These are phyloP conservation scores for Pseudohalonectria lignicola DNA, from an alignment of 2,329 filamentous ascomycete species.

Conservation along the genomic window DNA sequence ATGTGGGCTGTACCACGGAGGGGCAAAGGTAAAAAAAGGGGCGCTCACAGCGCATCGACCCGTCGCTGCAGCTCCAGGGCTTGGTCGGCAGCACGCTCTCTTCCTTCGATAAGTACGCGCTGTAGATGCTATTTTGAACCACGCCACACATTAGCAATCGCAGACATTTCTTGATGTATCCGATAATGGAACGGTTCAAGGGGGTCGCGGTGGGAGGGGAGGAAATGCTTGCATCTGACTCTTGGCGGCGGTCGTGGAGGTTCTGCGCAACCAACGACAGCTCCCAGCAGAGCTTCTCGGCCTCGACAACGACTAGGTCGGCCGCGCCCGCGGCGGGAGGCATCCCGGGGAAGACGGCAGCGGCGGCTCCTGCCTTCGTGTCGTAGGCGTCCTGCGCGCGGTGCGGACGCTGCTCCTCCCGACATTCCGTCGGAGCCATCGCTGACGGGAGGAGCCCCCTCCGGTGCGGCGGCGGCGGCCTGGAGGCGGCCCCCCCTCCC, in stretches of 20 bases:
- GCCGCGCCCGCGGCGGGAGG: not conserved
- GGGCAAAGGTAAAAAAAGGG: not conserved
- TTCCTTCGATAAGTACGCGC: slow-evolving; percentile 44
- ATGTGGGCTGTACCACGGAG: slow-evolving; percentile 4
- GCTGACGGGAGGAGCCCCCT: no score
- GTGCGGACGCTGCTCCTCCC: not conserved
- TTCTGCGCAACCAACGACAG: slow-evolving; percentile 37
- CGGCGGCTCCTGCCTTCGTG: no score
- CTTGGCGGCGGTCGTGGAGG: slow-evolving; percentile 44
- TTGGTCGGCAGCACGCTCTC: slow-evolving; percentile 44
- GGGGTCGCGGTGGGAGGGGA: not conserved
- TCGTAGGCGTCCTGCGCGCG: no score
- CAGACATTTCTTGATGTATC: no score
- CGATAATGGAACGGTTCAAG: no score
- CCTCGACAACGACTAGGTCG: slow-evolving; percentile 13
- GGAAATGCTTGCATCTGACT: slow-evolving; percentile 39
- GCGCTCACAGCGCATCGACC: slow-evolving; percentile 48
- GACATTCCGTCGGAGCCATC: no score
- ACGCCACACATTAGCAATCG: no score
- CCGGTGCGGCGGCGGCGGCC: not conserved
- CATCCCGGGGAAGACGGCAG: no score
- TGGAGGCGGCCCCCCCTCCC: not conserved
- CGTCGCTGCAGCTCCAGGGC: slow-evolving; percentile 50
- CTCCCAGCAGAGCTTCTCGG: slow-evolving; percentile 35
- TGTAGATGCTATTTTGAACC: slow-evolving; percentile 58